Base-by-base conservation (phyloP, 2,329 filamentous ascomycete genomes). In the Fusarium equiseti region DNA sequence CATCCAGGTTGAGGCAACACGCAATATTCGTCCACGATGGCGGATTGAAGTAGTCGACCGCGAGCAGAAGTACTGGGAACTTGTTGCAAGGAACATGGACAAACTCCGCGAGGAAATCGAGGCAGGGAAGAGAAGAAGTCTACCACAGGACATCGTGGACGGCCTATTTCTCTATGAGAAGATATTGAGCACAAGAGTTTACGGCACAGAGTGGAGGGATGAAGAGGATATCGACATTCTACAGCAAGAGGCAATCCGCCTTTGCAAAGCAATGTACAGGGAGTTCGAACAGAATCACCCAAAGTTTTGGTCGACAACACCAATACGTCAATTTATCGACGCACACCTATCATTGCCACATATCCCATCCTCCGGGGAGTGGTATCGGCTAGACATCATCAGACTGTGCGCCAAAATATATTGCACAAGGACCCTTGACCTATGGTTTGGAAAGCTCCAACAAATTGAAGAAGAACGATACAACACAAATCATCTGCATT, bases 81-180 rank as follows among this genome's bases (percentile, higher is more conserved):
- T 3, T 2, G 32, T 38, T 3, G 32, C 16, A 0, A 38, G 3
- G 0, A 18, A 38, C 0, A 9, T 5, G 9, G 0, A 11, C 0
- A 38, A 4, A 38, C 16, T 38, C 5, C 9, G n/a, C 3, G 16
- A 6, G 2, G 35, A 38, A n/a, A 38, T 38, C 6, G 3, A 6
- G 6, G 6, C 35, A 6, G 35, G 35, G 0, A 38, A 11, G 6
- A 38, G 35, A 38, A 38, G 9, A 38, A 9, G 8, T 5, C 18
- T 38, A 1, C 35, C 16, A 1, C 5, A 11, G 16, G 3, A 38
- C 5, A 38, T 38, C 0, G 3, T n/a, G 0, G 18, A n/a, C 5
- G 4, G 35, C 18, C 18, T 38, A 3, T 6, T 7, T 11, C 6
- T 1, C 18, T 38, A 38, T 11, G 32, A 8, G 26, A 26, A 6